phyloP scores from a whole-genome alignment of 148 eudicot species.

The Nepenthes gracilis region DNA sequence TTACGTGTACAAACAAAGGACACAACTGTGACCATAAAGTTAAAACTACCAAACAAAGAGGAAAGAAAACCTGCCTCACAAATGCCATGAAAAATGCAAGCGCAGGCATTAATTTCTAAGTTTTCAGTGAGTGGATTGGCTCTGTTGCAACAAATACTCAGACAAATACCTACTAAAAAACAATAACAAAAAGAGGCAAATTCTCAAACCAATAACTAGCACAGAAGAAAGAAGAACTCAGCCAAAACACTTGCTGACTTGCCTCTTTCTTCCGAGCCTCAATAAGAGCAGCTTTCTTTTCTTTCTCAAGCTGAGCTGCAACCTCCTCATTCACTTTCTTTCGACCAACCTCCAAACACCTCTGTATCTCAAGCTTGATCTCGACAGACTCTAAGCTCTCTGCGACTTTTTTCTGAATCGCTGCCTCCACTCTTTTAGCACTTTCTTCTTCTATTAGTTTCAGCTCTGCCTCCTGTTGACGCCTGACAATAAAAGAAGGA shows the following conservation, averaged over 20 bases:
- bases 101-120: too few species aligned
- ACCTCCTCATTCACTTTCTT: slow-evolving; percentile 59
- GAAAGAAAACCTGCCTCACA: too few species aligned
- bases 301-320: slow-evolving; percentile 81
- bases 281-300: slow-evolving; percentile 54
- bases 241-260: slow-evolving; percentile 11
- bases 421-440: slow-evolving; percentile 70
- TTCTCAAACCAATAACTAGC: too few species aligned
- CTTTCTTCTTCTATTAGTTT: slow-evolving; percentile 89
- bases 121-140: too few species aligned
- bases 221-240: too few species aligned
- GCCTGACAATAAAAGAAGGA: slow-evolving; percentile 39
- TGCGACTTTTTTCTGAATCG: slow-evolving; percentile 60
- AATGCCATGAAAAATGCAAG: too few species aligned
- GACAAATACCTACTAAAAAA: too few species aligned
- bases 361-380: slow-evolving; percentile 60
- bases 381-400: slow-evolving; percentile 63
- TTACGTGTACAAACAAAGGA: too few species aligned
- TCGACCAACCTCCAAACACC: slow-evolving; percentile 64
- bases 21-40: too few species aligned
- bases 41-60: too few species aligned
- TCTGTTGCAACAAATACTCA: too few species aligned
- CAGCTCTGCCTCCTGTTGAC: slow-evolving; percentile 80
- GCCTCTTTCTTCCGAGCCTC: slow-evolving; percentile 76
- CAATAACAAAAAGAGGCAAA: too few species aligned